Evolutionary conservation across 768 basidiomycete species (phyloP), one percentile per base, ranked within the genome.

Genomic region (Trametes villosa): DNA sequence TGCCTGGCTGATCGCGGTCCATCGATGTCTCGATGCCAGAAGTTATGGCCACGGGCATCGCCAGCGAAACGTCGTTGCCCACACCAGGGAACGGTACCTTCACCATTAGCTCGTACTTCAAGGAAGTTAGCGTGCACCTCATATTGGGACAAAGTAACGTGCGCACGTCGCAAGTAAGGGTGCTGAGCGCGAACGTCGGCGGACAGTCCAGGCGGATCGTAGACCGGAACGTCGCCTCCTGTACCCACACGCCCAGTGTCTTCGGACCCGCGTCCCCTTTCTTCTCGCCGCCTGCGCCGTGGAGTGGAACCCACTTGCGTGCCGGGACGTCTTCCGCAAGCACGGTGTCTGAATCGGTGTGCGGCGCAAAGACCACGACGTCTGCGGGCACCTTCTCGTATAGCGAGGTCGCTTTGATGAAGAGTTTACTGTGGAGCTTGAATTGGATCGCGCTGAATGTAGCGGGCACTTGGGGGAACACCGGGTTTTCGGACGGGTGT

Each of bases 371-470:
- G 29, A 54, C 41, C 3, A 22, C 17, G 41, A 44, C 41, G 15
- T 54, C 53, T 6, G n/a, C 9, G 4, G 41, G 20, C 6, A 29
- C 5, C 7, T 13, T 45, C 30, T 33, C 46, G 24, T 20, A 41
- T 20, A 52, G 41, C 5, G 34, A 2, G 17, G 24, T 27, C 9
- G 64, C 61, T 1, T 24, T 38, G n/a, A 65, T 33, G 24, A 52
- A 33, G 9, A 63, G 41, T n/a, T 46, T 42, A 9, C 57, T 52
- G 33, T n/a, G 15, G n/a, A 68, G 61, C 29, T 57, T 54, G 34
- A 68, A 57, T 11, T 56, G 34, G 44, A 68, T 41, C 42, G 42
- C 38, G 3, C 27, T 22, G 26, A 47, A 48, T 22, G 26, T 29
- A 0, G 9, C 22, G 4, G 63, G 66, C 15, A 31, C 53, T 5